Evolutionary conservation across 1,139 yeast species (phyloP).

Genomic region (Debaryomyces sp.): DNA sequence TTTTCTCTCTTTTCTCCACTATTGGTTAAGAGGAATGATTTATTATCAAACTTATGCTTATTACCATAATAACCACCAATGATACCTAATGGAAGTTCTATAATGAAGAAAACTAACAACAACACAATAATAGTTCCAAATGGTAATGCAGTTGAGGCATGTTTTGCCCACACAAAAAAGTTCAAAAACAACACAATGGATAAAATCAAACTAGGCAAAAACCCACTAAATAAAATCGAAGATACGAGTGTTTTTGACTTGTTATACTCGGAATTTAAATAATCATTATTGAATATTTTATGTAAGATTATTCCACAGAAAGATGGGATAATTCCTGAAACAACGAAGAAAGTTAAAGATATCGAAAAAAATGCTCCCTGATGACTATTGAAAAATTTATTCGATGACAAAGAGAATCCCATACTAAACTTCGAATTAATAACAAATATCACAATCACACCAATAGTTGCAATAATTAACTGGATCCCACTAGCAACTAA

Average conservation of each 20-base stretch:
- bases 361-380: constrained; percentile 69
- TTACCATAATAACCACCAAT: constrained; percentile 71
- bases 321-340: constrained; percentile 76
- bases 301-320: constrained; percentile 66
- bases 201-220: constrained; percentile 61
- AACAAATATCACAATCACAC: constrained; percentile 62
- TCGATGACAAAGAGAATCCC: constrained; percentile 23
- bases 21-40: constrained; percentile 15
- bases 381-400: constrained; percentile 49
- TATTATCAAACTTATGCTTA: constrained; percentile 29
- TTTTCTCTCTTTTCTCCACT: constrained; percentile 2
- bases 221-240: constrained; percentile 60
- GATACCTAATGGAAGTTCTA: constrained; percentile 75
- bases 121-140: constrained; percentile 69
- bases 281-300: constrained; percentile 50
- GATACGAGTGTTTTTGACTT: constrained; percentile 21
- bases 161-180: constrained; percentile 73
- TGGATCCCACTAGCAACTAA: constrained; percentile 78
- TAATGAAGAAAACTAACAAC: constrained; percentile 56
- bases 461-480: constrained; percentile 35
- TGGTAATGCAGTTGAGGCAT: constrained; percentile 77
- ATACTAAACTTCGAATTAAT: constrained; percentile 38
- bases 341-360: constrained; percentile 60
- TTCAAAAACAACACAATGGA: constrained; percentile 59
- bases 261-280: constrained; percentile 29